These are phyloP conservation scores for Clarireedia monteithiana DNA, from an alignment of 2,329 filamentous ascomycete species.

Conservation along the genomic window DNA sequence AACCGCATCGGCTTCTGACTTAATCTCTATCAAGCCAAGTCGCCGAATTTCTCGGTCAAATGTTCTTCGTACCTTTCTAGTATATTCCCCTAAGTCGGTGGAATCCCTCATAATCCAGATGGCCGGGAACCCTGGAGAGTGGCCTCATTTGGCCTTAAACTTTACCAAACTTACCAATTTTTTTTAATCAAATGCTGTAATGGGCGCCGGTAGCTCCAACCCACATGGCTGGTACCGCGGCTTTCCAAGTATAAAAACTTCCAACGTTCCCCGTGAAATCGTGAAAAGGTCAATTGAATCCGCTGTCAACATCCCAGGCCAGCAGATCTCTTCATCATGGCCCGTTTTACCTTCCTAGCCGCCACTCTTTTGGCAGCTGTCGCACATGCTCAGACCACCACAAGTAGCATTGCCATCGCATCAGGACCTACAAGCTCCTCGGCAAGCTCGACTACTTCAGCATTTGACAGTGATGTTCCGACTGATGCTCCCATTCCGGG, in stretches of 20 bases:
- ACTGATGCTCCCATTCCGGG: slow-evolving; percentile 19
- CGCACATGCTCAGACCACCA: background rate
- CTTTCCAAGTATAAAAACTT: background rate
- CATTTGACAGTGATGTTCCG: slow-evolving; percentile 18
- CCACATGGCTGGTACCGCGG: background rate
- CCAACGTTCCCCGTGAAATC: background rate
- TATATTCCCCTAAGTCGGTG: background rate
- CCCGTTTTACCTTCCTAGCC: background rate
- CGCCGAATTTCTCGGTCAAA: slow-evolving; percentile 15
- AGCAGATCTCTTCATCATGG: background rate
- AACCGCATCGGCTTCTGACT: background rate
- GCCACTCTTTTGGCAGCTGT: slow-evolving; percentile 13
- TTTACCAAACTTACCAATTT: background rate
- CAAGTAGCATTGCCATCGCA: slow-evolving; percentile 9
- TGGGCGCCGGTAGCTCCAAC: background rate
- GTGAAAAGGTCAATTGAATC: background rate
- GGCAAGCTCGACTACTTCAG: slow-evolving; percentile 11
- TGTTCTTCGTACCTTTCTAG: background rate
- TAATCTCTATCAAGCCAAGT: background rate
- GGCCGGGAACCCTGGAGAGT: background rate
- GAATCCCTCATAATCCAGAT: background rate
- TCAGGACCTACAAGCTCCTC: slow-evolving; percentile 9
- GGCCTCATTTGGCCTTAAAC: background rate
- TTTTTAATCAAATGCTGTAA: background rate
- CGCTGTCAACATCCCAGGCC: too few species aligned